Conservation (phyloP, 208 protist species). For the Crithidia brevicula region DNA sequence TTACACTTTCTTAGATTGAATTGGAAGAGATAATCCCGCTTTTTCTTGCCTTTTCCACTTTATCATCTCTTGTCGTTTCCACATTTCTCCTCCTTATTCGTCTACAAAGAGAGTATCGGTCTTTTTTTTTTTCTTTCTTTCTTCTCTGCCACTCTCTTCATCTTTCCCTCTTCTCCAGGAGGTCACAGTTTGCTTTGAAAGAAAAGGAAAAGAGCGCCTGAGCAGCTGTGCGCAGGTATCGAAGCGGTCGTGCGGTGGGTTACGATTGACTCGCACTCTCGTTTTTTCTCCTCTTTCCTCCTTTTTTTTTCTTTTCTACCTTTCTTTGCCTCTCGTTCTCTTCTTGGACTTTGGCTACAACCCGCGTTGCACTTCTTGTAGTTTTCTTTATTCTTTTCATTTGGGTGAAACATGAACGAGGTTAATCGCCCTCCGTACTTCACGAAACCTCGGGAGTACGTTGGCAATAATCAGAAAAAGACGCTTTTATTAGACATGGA, state of each 20-base stretch:
- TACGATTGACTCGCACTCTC: not conserved
- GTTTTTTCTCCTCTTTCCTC: not conserved
- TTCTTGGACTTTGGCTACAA: not conserved
- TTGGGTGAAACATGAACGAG: constrained; percentile 12
- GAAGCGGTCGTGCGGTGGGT: not conserved
- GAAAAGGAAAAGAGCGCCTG: no score
- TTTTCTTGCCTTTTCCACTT: constrained; percentile 4
- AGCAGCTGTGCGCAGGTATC: no score
- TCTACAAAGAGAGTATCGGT: constrained; percentile 15
- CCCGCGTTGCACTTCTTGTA: not conserved
- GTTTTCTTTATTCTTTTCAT: constrained; percentile 4
- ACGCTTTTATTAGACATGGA: constrained; percentile 73
- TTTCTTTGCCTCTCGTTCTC: not conserved
- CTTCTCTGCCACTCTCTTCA: not conserved
- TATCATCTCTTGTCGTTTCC: constrained; percentile 8
- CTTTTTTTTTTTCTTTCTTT: constrained; percentile 3
- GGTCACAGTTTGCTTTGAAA: no score
- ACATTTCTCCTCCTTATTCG: constrained; percentile 11
- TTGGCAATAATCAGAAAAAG: constrained; percentile 32
- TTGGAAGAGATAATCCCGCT: not conserved
- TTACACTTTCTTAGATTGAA: constrained; percentile 8
- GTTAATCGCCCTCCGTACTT: constrained; percentile 30
- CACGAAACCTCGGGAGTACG: constrained; percentile 37
- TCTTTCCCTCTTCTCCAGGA: not conserved
- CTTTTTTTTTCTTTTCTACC: not conserved